Conservation (phyloP, 805 yeast species). For the Schwanniomyces polymorphus region DNA sequence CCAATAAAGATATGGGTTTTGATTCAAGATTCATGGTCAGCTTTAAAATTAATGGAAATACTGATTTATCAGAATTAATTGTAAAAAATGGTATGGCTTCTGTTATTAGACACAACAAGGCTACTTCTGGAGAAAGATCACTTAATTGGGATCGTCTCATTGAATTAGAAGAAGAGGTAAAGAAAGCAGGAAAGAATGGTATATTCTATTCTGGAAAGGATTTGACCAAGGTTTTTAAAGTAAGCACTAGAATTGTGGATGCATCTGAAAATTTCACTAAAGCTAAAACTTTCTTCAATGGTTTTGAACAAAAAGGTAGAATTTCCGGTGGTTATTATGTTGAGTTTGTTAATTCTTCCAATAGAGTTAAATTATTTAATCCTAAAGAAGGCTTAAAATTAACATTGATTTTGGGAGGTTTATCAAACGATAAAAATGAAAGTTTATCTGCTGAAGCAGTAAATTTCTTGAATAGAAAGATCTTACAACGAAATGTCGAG, state of each 20-base stretch:
- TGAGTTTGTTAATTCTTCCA: slow-evolving; percentile 69
- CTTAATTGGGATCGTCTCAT: slow-evolving; percentile 74
- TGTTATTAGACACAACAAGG: slow-evolving; percentile 77
- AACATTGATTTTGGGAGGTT: slow-evolving; percentile 75
- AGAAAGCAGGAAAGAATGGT: slow-evolving; percentile 55
- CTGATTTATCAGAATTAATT: slow-evolving; percentile 60
- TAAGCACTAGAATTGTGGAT: slow-evolving; percentile 65
- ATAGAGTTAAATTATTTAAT: slow-evolving; percentile 61
- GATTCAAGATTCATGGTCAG: slow-evolving; percentile 70
- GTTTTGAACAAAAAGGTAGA: slow-evolving; percentile 64
- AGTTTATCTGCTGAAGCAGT: slow-evolving; percentile 50
- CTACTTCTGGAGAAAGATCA: slow-evolving; percentile 65
- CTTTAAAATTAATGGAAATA: slow-evolving; percentile 49
- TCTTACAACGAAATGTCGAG: slow-evolving; percentile 72
- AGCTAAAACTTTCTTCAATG: slow-evolving; percentile 72
- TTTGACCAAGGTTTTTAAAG: slow-evolving; percentile 48
- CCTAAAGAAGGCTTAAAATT: slow-evolving; percentile 73
- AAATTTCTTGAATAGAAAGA: slow-evolving; percentile 51
- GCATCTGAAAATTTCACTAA: slow-evolving; percentile 74
- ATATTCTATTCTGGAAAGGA: slow-evolving; percentile 50
- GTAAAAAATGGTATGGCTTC: slow-evolving; percentile 70
- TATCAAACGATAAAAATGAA: slow-evolving; percentile 42
- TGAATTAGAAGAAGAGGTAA: slow-evolving; percentile 66
- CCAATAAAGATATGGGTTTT: slow-evolving; percentile 51
- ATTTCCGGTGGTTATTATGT: slow-evolving; percentile 61